A percentile compares a stretch with the other conserved stretches of the same genome.
Evolutionary conservation across 192 early-diverging fungal species (phyloP).

Genomic region (Coemansia sp.): DNA sequence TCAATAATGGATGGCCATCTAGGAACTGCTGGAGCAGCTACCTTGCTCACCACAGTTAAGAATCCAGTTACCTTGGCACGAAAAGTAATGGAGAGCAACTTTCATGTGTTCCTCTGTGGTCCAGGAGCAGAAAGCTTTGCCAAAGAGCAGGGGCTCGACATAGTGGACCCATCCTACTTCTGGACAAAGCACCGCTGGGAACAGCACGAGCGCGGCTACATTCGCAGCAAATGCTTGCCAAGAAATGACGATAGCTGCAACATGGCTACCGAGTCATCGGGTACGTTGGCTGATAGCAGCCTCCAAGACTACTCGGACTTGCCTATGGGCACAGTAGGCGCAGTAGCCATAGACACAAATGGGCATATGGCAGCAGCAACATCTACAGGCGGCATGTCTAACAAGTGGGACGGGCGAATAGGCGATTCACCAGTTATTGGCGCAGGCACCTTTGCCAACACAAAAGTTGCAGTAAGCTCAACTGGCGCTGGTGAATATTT

Average conservation of each 20-base stretch:
- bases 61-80: constrained; percentile 39
- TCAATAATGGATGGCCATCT: constrained; percentile 27
- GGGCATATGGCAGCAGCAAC: constrained; percentile 34
- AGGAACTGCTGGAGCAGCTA: constrained; percentile 36
- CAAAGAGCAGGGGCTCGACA: constrained; percentile 18
- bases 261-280: too few relatives aligned
- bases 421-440: constrained; percentile 35
- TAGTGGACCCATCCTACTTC: constrained; percentile 32
- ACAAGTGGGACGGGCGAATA: constrained; percentile 36
- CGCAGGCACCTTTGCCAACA: constrained; percentile 41
- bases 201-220: constrained; percentile 30
- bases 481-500: constrained; percentile 38
- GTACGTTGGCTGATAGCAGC: too few relatives aligned
- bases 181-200: constrained; percentile 42
- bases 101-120: constrained; percentile 29
- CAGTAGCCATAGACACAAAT: constrained; percentile 22
- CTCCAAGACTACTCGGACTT: constrained; percentile 18
- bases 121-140: constrained; percentile 33
- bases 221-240: background rate
- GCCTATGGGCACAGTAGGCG: constrained; percentile 38
- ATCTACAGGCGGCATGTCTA: constrained; percentile 36
- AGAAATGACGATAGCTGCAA: too few relatives aligned
- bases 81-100: constrained; percentile 32
- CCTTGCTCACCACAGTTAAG: constrained; percentile 29
- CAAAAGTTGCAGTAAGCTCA: constrained; percentile 17